These are phyloP conservation scores for Cryptosporidium parvum DNA, from an alignment of 169 alveolate genomes.

Conservation along the genomic window DNA sequence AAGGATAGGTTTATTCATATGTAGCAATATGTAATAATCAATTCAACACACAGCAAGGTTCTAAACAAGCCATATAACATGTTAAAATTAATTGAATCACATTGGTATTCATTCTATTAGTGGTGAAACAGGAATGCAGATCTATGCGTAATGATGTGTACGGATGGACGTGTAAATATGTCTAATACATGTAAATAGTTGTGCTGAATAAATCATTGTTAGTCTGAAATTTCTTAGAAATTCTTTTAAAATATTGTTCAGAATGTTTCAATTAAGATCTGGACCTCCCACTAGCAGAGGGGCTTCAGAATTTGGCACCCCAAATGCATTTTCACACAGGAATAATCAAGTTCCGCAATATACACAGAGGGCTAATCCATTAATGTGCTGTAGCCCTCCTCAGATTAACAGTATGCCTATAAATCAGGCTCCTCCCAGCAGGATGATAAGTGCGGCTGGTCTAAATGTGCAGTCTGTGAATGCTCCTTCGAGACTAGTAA, in stretches of 20 bases:
- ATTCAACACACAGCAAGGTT: not conserved
- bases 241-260: constrained; percentile 10
- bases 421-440: constrained; percentile 65
- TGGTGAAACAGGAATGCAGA: constrained; percentile 16
- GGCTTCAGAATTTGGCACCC: constrained; percentile 50
- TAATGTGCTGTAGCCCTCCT: constrained; percentile 72
- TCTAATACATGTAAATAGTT: constrained; percentile 26
- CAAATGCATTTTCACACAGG: constrained; percentile 19
- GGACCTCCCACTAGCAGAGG: constrained; percentile 71
- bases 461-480: constrained; percentile 60
- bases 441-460: constrained; percentile 76
- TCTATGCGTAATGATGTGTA: constrained; percentile 64
- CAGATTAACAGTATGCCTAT: constrained; percentile 22
- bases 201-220: not conserved
- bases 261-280: constrained; percentile 62
- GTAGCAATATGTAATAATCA: not conserved
- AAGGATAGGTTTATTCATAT: not conserved
- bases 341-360: constrained; percentile 30
- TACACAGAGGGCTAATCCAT: constrained; percentile 61
- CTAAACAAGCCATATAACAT: not conserved
- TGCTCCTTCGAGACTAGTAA: constrained; percentile 70
- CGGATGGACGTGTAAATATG: constrained; percentile 21
- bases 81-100: not conserved
- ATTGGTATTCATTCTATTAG: not conserved
- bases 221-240: not conserved